These are phyloP conservation scores for Phytomonas francai DNA, from an alignment of 208 protist genomes.

Conservation along the genomic window DNA sequence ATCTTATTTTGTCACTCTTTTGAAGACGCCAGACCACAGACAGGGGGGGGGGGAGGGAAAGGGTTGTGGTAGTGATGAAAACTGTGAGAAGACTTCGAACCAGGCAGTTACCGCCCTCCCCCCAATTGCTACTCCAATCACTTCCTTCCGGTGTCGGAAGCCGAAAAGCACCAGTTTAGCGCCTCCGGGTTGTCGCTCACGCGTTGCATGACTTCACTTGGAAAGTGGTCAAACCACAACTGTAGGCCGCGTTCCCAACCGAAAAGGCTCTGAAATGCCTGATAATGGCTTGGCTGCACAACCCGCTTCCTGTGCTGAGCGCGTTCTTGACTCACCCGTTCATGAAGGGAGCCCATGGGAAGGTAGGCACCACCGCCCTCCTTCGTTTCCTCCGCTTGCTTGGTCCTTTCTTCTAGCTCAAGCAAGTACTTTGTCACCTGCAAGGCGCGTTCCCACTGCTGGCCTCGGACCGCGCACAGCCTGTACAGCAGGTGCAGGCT, in stretches of 20 bases:
- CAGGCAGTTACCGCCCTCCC: background rate
- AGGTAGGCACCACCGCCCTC: background rate
- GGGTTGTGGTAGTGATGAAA: background rate
- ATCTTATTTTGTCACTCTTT: background rate
- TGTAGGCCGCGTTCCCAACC: conserved; percentile 36
- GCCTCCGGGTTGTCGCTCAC: conserved; percentile 25
- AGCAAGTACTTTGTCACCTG: conserved; percentile 6
- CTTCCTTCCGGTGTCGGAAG: conserved; percentile 10
- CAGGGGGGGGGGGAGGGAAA: background rate
- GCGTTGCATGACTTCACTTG: conserved; percentile 19
- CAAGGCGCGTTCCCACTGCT: conserved; percentile 1
- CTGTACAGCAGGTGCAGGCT: conserved; percentile 34
- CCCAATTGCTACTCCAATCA: background rate
- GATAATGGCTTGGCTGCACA: conserved; percentile 21
- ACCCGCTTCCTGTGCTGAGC: background rate
- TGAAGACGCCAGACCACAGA: background rate
- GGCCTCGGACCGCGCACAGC: conserved; percentile 18
- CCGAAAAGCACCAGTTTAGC: conserved; percentile 15
- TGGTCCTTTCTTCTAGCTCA: background rate
- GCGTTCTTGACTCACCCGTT: background rate
- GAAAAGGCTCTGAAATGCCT: conserved; percentile 30
- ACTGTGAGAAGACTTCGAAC: background rate
- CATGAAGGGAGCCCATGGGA: background rate
- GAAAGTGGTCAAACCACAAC: conserved; percentile 34
- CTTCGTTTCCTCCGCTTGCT: background rate